A percentile compares a stretch with the other conserved stretches of the same genome.
Evolutionary conservation across 2,329 filamentous ascomycete species (phyloP).

Genomic region (Trichoderma simmonsii): DNA sequence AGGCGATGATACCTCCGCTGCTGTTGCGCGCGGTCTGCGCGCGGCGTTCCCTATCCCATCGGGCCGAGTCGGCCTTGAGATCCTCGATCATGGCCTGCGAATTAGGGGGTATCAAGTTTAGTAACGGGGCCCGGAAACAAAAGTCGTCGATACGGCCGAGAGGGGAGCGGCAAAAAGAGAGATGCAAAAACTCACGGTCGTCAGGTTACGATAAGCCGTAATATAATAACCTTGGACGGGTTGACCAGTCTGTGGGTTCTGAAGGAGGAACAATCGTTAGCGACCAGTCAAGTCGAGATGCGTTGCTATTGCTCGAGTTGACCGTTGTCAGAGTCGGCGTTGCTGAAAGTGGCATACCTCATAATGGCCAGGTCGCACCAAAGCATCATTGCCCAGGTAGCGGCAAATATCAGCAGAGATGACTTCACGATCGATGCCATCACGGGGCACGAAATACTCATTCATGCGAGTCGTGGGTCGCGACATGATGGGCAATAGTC

Average conservation of each 20-base stretch:
- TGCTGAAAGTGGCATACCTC: conserved; percentile 50
- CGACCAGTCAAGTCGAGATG: not conserved
- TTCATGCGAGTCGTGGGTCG: conserved; percentile 54
- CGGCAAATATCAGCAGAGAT: conserved; percentile 83
- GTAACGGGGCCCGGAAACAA: not conserved
- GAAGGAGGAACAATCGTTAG: conserved; percentile 1
- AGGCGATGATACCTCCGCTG: conserved; percentile 57
- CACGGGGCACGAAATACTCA: conserved; percentile 76
- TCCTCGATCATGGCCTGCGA: conserved; percentile 60
- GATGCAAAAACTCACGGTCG: conserved; percentile 57
- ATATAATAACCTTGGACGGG: conserved; percentile 71
- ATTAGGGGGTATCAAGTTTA: not conserved
- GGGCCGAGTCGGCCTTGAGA: conserved; percentile 58
- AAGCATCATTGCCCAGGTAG: conserved; percentile 78
- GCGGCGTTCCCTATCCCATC: conserved; percentile 60
- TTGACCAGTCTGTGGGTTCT: conserved; percentile 57
- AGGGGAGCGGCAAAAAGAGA: not conserved
- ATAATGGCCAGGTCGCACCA: conserved; percentile 71
- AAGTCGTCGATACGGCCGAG: not conserved
- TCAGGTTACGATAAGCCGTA: conserved; percentile 74
- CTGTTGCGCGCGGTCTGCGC: conserved; percentile 52
- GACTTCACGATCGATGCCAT: conserved; percentile 79
- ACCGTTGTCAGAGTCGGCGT: not conserved
- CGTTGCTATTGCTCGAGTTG: not conserved
- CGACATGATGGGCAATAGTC: conserved; percentile 17